phyloP scores from a whole-genome alignment of 1,284 basidiomycete species.

The Rhodotorula glutinis region DNA sequence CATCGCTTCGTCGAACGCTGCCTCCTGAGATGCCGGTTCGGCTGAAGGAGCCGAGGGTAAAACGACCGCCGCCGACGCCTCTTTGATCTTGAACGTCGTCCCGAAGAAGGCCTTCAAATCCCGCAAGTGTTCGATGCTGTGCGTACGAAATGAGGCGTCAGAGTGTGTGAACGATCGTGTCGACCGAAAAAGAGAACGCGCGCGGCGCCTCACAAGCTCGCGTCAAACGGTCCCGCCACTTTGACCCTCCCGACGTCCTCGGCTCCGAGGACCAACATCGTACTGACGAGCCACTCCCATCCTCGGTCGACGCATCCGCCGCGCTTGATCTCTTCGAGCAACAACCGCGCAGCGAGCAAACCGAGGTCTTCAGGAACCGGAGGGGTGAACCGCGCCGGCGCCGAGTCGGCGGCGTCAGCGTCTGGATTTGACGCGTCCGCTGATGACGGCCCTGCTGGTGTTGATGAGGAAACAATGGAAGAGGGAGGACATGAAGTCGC shows the following conservation, averaged over 20 bases:
- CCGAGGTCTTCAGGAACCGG: slow-evolving; percentile 90
- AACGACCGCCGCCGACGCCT: slow-evolving; percentile 24
- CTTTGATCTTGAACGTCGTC: slow-evolving; percentile 56
- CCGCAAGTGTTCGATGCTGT: slow-evolving; percentile 83
- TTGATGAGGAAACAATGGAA: not conserved
- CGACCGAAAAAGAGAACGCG: slow-evolving; percentile 31
- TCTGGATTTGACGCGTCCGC: not conserved
- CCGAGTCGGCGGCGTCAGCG: too few species aligned
- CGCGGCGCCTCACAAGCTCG: slow-evolving; percentile 36
- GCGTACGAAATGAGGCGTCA: not conserved
- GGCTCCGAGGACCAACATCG: slow-evolving; percentile 91
- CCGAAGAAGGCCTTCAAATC: slow-evolving; percentile 82
- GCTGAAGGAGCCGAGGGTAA: too few species aligned
- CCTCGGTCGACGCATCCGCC: slow-evolving; percentile 89
- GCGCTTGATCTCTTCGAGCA: slow-evolving; percentile 72
- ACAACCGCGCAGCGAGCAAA: slow-evolving; percentile 67
- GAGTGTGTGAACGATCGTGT: slow-evolving; percentile 38
- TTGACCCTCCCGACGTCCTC: slow-evolving; percentile 89
- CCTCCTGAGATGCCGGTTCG: too few species aligned
- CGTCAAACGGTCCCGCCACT: slow-evolving; percentile 62
- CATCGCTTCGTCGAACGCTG: too few species aligned
- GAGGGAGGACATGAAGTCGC: slow-evolving; percentile 64
- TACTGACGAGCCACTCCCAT: slow-evolving; percentile 81
- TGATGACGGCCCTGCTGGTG: not conserved
- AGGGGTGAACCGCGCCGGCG: slow-evolving; percentile 15